phyloP scores from a whole-genome alignment of 176 grass and related monocot species.

The Alopecurus myosuroides region DNA sequence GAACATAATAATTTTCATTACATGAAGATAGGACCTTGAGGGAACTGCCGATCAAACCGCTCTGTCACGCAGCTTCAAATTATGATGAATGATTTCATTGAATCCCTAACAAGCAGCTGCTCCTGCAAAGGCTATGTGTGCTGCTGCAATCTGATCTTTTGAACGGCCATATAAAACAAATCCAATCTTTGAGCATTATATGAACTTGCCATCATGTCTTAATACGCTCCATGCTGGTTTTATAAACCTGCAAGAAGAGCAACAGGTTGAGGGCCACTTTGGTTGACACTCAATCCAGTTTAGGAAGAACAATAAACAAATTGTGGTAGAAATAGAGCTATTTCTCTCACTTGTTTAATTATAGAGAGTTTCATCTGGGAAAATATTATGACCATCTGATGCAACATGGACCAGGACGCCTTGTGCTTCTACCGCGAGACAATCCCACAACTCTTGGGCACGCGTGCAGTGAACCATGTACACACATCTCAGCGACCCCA shows the following conservation, averaged over 20 bases:
- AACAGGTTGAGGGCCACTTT: not conserved
- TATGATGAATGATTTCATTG: too few relatives aligned
- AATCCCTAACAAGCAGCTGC: not conserved
- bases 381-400: not conserved
- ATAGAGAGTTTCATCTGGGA: not conserved
- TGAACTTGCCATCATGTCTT: too few relatives aligned
- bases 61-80: too few relatives aligned
- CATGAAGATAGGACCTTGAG: too few relatives aligned
- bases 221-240: too few relatives aligned
- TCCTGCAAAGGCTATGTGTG: not conserved
- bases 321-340: not conserved
- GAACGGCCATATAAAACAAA: not conserved
- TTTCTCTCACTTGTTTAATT: not conserved
- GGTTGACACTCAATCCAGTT: not conserved
- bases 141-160: not conserved
- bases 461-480: not conserved
- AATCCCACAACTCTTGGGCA: not conserved
- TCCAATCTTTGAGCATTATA: not conserved
- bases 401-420: not conserved
- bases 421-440: not conserved
- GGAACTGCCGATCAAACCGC: too few relatives aligned
- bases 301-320: not conserved
- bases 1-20: too few relatives aligned
- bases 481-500: not conserved
- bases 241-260: not conserved